Percentiles rank a stretch among this genome's conserved stretches.
Conservation (phyloP, 257 asterid genomes). For the Petunia secreta region DNA sequence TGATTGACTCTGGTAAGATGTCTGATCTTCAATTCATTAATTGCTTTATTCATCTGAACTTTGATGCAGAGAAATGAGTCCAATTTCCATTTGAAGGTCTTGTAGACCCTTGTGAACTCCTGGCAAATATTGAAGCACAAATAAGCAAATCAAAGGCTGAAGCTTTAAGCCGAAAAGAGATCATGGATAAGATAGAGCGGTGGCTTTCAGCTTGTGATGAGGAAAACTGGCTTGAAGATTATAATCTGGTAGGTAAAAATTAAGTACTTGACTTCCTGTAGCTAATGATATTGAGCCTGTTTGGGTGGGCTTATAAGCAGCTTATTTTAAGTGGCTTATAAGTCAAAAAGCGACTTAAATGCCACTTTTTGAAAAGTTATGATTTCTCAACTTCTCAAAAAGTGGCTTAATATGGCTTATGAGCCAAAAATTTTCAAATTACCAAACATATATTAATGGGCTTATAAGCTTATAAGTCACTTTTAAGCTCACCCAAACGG, state of each 20-base stretch:
- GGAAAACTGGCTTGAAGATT: conserved; percentile 95
- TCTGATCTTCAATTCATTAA: conserved; percentile 20
- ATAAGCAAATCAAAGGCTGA: conserved; percentile 71
- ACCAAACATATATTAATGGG: no score
- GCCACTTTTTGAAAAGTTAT: no score
- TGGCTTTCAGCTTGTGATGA: conserved; percentile 98
- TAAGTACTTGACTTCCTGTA: neutral
- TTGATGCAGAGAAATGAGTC: conserved; percentile 12
- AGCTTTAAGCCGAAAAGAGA: conserved; percentile 81
- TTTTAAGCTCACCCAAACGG: no score
- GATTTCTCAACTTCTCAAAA: no score
- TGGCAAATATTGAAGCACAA: conserved; percentile 82
- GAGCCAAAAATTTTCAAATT: no score
- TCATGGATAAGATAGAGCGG: conserved; percentile 75
- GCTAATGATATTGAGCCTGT: neutral
- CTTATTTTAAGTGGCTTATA: no score
- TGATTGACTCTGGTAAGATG: conserved; percentile 85
- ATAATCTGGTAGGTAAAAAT: conserved; percentile 61
- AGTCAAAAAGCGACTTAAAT: no score
- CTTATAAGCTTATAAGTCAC: no score
- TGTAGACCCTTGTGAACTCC: conserved; percentile 88
- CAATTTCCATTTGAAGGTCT: conserved; percentile 57
- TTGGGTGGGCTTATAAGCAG: no score
- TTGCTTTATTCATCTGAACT: neutral
- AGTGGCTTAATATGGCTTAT: no score